Conservation (phyloP, 2,329 filamentous ascomycete species). For the Cryphonectria naterciae region DNA sequence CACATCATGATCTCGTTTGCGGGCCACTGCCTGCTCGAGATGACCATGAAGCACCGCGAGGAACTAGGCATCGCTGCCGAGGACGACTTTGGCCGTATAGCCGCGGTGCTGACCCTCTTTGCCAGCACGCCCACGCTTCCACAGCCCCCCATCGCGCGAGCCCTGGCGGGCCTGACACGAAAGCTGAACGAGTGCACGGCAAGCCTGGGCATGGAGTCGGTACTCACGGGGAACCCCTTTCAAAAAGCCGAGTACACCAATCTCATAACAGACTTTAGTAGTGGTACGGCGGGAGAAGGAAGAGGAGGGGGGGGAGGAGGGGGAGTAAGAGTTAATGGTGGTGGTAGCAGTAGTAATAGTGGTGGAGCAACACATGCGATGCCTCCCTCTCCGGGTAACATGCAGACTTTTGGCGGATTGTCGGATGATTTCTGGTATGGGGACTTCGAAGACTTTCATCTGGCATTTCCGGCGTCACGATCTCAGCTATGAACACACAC, state of each 20-base stretch:
- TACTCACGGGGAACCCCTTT: conserved; percentile 6
- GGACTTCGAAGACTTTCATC: conserved; percentile 1
- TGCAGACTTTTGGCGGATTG: conserved; percentile 1
- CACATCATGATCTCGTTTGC: conserved; percentile 13
- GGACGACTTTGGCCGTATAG: conserved; percentile 6
- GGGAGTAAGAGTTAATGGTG: background rate
- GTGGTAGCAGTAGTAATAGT: background rate
- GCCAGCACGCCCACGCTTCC: background rate
- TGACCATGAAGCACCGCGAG: background rate
- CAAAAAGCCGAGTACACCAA: background rate
- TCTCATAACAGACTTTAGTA: background rate
- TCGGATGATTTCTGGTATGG: conserved; percentile 8
- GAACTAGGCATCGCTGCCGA: background rate
- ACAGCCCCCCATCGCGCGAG: conserved; percentile 2
- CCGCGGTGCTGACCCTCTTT: background rate
- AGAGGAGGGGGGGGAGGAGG: background rate
- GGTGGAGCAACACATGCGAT: background rate
- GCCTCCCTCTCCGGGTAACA: background rate
- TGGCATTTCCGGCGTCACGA: background rate
- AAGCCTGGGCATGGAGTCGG: conserved; percentile 4
- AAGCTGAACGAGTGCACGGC: conserved; percentile 10
- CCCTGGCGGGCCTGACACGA: background rate
- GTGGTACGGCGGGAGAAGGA: background rate
- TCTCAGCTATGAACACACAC: background rate
- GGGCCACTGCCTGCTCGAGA: conserved; percentile 6